Evolutionary conservation across 345 rosid species (phyloP), one percentile per base, ranked within the genome.

Genomic region (Trapa incisa): DNA sequence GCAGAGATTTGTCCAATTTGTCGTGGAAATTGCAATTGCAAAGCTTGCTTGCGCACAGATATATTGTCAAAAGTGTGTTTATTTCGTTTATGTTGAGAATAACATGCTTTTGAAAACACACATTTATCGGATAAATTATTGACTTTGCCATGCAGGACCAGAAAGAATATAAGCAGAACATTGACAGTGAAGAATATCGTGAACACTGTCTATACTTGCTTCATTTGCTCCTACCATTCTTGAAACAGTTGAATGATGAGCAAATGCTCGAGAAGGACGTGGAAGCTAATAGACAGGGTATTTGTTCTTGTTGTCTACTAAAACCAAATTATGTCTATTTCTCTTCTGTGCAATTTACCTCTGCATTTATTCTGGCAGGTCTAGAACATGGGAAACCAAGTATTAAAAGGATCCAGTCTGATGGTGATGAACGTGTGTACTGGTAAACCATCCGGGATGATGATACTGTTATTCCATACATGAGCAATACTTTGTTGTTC

Each of bases 1-100:
- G 82, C 80, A 38, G 61, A 71, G 14, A 71, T 67, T 65, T 84
- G 89, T 63, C 89, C 91, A 1, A 70, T 80, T 70, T 83, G 93
- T 70, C 75, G 67, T 32, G 67, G 71, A 45, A 85, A 72, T 67
- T 85, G 93, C 82, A 84, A 83, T 67, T 87, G 96, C 73, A 83
- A 80, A 77, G 68, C 85, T 10, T 89, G 96, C 78, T 74, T 89
- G 78, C 87, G 87, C 36, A 32, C 54, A 11, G 66, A 74, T 33
- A 79, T 77, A 68, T 67, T 70, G 7, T 63, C 67, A 16, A 36
- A 79, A 5, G 94, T 86, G 52, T 45, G 78, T 71, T 70, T 52
- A 37, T 66, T 54, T 52, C 32, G 10, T 22, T 43, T 53, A 29
- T 32, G 14, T 38, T 7, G 36, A 52, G 42, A 64, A 64, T 29